These are phyloP conservation scores for Phanerodontia chrysosporium DNA, from an alignment of 768 basidiomycete genomes.

Conservation along the genomic window DNA sequence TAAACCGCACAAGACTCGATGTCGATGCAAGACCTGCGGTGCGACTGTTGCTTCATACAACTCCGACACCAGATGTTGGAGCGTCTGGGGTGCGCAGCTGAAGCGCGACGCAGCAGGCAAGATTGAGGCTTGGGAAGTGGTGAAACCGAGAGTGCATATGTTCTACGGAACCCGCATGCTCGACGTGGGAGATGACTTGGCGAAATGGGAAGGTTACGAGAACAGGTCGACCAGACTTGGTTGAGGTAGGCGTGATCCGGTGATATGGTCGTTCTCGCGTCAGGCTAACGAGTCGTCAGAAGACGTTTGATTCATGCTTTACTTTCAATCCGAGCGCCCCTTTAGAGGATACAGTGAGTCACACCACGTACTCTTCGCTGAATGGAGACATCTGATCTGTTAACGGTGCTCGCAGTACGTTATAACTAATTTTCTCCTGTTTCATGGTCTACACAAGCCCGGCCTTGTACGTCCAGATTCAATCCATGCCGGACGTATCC, in stretches of 20 bases:
- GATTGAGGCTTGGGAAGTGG: constrained; percentile 47
- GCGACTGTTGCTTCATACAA: constrained; percentile 50
- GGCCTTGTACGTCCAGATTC: too few species aligned
- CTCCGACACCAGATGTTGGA: constrained; percentile 41
- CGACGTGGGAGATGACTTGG: constrained; percentile 50
- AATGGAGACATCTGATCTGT: too few species aligned
- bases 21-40: constrained; percentile 61
- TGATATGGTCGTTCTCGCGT: neutral
- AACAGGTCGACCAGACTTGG: constrained; percentile 35
- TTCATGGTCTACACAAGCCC: too few species aligned
- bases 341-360: too few species aligned
- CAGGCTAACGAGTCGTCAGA: too few species aligned
- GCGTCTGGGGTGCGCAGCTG: constrained; percentile 55
- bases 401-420: too few species aligned
- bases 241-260: constrained; percentile 7
- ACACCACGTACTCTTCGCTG: too few species aligned
- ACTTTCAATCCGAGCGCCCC: too few species aligned
- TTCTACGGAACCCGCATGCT: constrained; percentile 64
- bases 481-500: too few species aligned
- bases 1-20: constrained; percentile 60
- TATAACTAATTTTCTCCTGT: too few species aligned
- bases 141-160: constrained; percentile 62
- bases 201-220: constrained; percentile 68
- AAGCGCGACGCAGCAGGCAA: constrained; percentile 48
- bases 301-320: too few species aligned